Base-by-base conservation (phyloP, 192 early-diverging fungal species). In the Linnemannia elongata region DNA sequence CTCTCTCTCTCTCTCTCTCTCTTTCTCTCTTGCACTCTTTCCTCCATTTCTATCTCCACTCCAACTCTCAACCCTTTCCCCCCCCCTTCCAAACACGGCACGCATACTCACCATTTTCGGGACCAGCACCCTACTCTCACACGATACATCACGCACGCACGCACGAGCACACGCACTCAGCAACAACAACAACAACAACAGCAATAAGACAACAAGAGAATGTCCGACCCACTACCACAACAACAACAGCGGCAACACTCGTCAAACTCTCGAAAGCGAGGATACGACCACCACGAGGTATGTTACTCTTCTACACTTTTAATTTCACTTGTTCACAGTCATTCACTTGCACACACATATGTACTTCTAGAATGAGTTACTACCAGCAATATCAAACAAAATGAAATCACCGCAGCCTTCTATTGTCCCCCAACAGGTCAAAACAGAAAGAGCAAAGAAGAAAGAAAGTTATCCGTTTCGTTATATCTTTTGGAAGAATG, bases 241-340 rank as follows among this genome's bases (percentile, higher is more conserved):
- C 44, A 54, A 55, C 52, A 24, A 10, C 44, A 18, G 24, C 52
- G 7, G 13, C 44, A 45, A 27, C n/a, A 27, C 55, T 27, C 7
- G 22, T 57, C 55, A 57, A 57, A 57, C 55, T 57, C 55, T 27
- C 55, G 55, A 9, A 57, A 57, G 9, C 55, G 55, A 27, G n/a
- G 55, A 57, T 27, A 57, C 55, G n/a, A 57, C 55, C 24, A 57
- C 55, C 55, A 57, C n/a, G 55, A 57, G 55, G 55, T 57, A 57
- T 9, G 5, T 52, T 49, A 4, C 18, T 18, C 1, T 4, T 20
- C 18, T 22, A 52, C 49, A 52, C 49, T 52, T 39, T 5, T 6
- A 39, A 39, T 39, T 39, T 6, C 38, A 39, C 1, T 6, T 6
- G 6, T 39, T 4, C 38, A 39, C 49, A 6, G 18, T 20, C 49